A percentile compares a stretch with the other conserved stretches of the same genome.
phyloP scores from a whole-genome alignment of 345 rosid species.

The Linum usitatissimum region DNA sequence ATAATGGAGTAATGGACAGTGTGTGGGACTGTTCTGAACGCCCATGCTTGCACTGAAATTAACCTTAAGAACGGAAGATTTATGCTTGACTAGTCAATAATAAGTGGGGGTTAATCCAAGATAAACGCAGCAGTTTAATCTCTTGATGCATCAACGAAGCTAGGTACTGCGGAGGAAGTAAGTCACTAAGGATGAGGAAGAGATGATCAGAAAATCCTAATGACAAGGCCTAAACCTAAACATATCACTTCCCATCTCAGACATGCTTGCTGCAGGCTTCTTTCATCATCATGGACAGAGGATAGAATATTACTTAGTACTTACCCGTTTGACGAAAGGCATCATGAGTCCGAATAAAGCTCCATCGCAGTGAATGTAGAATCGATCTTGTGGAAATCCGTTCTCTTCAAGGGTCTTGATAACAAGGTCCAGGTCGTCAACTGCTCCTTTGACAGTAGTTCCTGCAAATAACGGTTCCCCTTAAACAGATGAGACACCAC shows the following conservation, averaged over 20 bases:
- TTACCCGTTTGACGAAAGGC: constrained; percentile 89
- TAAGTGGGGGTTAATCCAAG: too few relatives aligned
- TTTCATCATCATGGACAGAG: background rate
- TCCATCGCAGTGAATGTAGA: constrained; percentile 96
- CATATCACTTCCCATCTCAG: background rate
- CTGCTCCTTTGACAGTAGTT: constrained; percentile 96
- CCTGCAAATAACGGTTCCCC: constrained; percentile 29
- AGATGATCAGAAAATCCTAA: too few relatives aligned
- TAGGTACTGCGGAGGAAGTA: too few relatives aligned
- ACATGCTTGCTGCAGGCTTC: background rate
- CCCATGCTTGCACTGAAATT: too few relatives aligned
- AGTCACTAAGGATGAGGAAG: too few relatives aligned
- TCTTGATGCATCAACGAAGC: too few relatives aligned
- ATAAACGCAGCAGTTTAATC: too few relatives aligned
- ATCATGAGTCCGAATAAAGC: constrained; percentile 98
- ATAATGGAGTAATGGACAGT: too few relatives aligned
- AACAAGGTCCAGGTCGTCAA: constrained; percentile 91
- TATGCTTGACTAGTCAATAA: too few relatives aligned
- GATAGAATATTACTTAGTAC: constrained; percentile 23
- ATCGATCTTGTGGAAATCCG: constrained; percentile 64
- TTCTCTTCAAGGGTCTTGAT: constrained; percentile 76
- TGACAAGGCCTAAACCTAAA: constrained; percentile 2
- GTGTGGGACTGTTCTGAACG: too few relatives aligned
- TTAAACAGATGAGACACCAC: background rate
- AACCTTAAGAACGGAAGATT: too few relatives aligned